phyloP scores from a whole-genome alignment of 164 flowering plant genomes.

The Malania oleifera region DNA sequence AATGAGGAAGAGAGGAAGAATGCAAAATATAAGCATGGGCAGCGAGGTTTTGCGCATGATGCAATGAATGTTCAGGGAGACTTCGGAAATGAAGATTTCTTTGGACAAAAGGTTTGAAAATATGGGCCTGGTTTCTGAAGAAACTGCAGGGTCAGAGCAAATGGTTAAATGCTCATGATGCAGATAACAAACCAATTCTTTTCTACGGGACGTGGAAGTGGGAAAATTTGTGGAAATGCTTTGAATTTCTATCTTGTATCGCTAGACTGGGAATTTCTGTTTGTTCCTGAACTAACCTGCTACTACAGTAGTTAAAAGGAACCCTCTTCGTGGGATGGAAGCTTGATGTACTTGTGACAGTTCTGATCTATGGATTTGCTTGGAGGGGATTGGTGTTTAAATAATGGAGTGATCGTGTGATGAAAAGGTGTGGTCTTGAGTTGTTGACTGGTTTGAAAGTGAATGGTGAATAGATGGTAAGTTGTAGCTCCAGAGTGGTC shows the following conservation, averaged over 20 bases:
- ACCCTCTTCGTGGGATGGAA: too few species aligned
- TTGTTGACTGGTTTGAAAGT: not conserved
- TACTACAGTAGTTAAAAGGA: too few species aligned
- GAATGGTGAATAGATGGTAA: not conserved
- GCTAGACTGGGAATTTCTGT: too few species aligned
- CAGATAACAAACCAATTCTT: too few species aligned
- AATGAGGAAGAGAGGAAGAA: constrained; percentile 12
- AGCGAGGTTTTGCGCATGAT: constrained; percentile 16
- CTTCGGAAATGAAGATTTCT: not conserved
- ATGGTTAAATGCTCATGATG: too few species aligned
- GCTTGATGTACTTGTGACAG: too few species aligned
- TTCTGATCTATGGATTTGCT: too few species aligned
- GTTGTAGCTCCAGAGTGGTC: too few species aligned
- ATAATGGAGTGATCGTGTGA: not conserved
- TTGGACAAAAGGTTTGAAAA: not conserved
- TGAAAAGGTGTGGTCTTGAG: not conserved
- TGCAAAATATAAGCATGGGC: constrained; percentile 13
- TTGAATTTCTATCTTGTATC: too few species aligned
- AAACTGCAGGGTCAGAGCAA: too few species aligned
- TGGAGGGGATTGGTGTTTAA: not conserved
- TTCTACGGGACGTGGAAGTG: not conserved
- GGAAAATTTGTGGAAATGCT: too few species aligned
- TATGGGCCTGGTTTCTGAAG: not conserved
- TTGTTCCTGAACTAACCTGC: too few species aligned
- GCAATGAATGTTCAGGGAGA: not conserved